These are phyloP conservation scores for Filobasidium uniguttulatum DNA, from an alignment of 1,284 basidiomycete genomes.

Conservation along the genomic window DNA sequence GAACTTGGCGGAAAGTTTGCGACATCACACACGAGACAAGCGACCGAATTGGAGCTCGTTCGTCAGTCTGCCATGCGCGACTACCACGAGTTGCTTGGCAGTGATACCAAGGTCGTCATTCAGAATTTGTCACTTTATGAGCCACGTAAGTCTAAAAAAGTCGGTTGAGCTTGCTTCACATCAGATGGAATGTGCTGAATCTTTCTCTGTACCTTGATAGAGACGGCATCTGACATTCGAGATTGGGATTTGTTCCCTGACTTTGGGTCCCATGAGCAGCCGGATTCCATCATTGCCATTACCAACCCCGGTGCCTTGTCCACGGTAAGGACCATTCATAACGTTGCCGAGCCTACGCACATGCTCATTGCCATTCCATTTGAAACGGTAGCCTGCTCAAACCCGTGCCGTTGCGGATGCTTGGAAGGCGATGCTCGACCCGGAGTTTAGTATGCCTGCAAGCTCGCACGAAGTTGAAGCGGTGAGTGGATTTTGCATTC, in stretches of 20 bases:
- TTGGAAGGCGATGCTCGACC: slow-evolving; percentile 4
- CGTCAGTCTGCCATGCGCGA: slow-evolving; percentile 12
- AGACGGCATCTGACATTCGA: slow-evolving; percentile 6
- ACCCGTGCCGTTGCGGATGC: background rate
- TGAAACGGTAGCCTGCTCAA: slow-evolving; percentile 1
- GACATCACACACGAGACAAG: slow-evolving; percentile 10
- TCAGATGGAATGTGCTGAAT: background rate
- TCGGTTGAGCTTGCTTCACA: background rate
- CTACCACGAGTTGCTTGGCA: slow-evolving; percentile 8
- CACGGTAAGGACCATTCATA: slow-evolving; percentile 4
- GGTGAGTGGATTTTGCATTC: no score
- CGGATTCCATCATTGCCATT: background rate
- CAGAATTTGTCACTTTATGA: slow-evolving; percentile 5
- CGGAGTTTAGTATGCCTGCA: background rate
- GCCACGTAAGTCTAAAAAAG: background rate
- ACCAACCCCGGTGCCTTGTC: slow-evolving; percentile 6
- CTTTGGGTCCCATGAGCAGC: background rate
- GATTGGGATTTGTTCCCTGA: slow-evolving; percentile 16
- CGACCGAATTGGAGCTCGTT: slow-evolving; percentile 14
- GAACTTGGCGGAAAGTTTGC: slow-evolving; percentile 9
- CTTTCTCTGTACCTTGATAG: background rate
- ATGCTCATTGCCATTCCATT: no score
- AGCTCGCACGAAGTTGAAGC: no score
- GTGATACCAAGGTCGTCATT: background rate
- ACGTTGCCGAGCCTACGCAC: no score